phyloP scores from a whole-genome alignment of 805 yeast species.

The Saturnispora sanitii region DNA sequence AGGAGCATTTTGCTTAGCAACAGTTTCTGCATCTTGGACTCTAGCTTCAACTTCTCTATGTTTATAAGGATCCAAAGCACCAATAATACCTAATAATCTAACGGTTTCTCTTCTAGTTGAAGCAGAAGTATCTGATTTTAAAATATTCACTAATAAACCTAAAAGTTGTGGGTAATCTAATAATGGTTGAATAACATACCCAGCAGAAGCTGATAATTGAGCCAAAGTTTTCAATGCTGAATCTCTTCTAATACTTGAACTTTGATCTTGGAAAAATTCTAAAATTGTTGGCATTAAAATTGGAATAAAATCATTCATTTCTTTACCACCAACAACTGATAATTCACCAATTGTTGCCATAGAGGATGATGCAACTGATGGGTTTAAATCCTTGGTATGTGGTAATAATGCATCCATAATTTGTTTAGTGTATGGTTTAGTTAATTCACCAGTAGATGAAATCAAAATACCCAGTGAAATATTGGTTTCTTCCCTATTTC shows the following conservation, averaged over 20 bases:
- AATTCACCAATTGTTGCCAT: slow-evolving; percentile 84
- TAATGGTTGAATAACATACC: slow-evolving; percentile 90
- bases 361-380: slow-evolving; percentile 81
- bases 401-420: slow-evolving; percentile 79
- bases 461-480: slow-evolving; percentile 63
- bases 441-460: slow-evolving; percentile 67
- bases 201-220: slow-evolving; percentile 81
- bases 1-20: slow-evolving; percentile 74
- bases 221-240: slow-evolving; percentile 85
- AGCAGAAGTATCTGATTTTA: slow-evolving; percentile 71
- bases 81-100: slow-evolving; percentile 79
- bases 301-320: slow-evolving; percentile 58
- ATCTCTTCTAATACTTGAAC: slow-evolving; percentile 77
- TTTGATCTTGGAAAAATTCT: slow-evolving; percentile 85
- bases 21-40: slow-evolving; percentile 27
- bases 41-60: slow-evolving; percentile 80
- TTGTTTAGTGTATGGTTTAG: slow-evolving; percentile 85
- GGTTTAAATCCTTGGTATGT: slow-evolving; percentile 57
- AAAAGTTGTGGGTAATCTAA: slow-evolving; percentile 84
- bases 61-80: slow-evolving; percentile 95
- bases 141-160: slow-evolving; percentile 69
- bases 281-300: slow-evolving; percentile 80
- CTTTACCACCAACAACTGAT: slow-evolving; percentile 81
- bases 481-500: slow-evolving; percentile 83
- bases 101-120: slow-evolving; percentile 80